Evolutionary conservation across 768 basidiomycete genomes (phyloP).

Genomic region (Phlebiopsis gigantea): DNA sequence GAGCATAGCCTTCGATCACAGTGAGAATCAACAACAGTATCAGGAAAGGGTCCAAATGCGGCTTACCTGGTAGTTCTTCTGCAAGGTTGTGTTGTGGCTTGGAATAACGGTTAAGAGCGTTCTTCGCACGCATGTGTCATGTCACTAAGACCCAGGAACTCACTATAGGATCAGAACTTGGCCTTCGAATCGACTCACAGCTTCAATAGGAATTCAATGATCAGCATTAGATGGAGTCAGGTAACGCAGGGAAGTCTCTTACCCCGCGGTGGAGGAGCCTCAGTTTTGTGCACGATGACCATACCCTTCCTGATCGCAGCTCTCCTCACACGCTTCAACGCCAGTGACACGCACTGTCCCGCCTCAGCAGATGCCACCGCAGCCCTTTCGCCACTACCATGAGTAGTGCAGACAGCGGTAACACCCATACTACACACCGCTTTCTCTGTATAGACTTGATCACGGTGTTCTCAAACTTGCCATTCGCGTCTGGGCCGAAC

Average conservation of each 20-base stretch:
- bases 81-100: constrained; percentile 89
- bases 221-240: background rate
- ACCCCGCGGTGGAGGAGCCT: constrained; percentile 69
- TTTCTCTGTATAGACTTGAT: constrained; percentile 95
- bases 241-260: constrained; percentile 9
- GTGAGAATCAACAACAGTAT: background rate
- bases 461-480: constrained; percentile 73
- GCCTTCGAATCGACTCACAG: constrained; percentile 84
- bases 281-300: constrained; percentile 82
- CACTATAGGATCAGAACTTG: constrained; percentile 92
- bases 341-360: constrained; percentile 92
- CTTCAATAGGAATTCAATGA: constrained; percentile 29
- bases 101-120: constrained; percentile 4
- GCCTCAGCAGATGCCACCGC: constrained; percentile 84
- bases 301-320: constrained; percentile 88
- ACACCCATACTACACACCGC: constrained; percentile 38
- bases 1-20: constrained; percentile 67
- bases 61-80: constrained; percentile 85
- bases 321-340: constrained; percentile 82
- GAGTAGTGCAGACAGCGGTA: background rate
- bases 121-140: background rate
- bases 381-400: constrained; percentile 42
- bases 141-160: constrained; percentile 24
- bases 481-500: constrained; percentile 90
- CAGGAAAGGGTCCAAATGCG: background rate